Percentiles rank a stretch among this genome's conserved stretches.
phyloP scores from a whole-genome alignment of 352 stramenopile genomes.

The Pythium scleroteichum region DNA sequence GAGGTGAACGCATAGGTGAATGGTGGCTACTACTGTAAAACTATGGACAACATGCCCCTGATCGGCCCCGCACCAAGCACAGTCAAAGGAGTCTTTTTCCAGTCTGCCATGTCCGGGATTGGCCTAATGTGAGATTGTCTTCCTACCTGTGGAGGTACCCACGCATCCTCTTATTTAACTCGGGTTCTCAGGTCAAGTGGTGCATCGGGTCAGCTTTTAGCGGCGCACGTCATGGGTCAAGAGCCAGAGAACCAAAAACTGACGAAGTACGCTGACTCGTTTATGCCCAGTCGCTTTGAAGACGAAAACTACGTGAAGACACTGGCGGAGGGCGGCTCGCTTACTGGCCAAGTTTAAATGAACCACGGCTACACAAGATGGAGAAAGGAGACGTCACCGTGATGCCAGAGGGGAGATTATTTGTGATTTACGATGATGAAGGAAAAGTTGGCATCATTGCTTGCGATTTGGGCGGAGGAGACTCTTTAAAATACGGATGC shows the following conservation, averaged over 20 bases:
- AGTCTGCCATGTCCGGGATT: slow-evolving; percentile 73
- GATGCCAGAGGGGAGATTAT: neutral
- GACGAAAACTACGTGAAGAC: slow-evolving; percentile 57
- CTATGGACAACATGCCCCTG: slow-evolving; percentile 69
- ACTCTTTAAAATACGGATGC: slow-evolving; percentile 83
- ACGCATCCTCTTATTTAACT: neutral
- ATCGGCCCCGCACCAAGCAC: slow-evolving; percentile 64
- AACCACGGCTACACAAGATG: neutral
- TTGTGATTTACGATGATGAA: slow-evolving; percentile 20
- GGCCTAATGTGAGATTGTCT: slow-evolving; percentile 54
- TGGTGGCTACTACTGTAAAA: slow-evolving; percentile 83
- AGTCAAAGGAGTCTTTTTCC: slow-evolving; percentile 61
- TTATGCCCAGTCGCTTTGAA: slow-evolving; percentile 68
- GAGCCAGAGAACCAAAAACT: slow-evolving; percentile 43
- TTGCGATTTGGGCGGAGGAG: slow-evolving; percentile 57
- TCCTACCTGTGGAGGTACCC: neutral
- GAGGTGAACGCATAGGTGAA: slow-evolving; percentile 38
- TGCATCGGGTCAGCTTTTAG: slow-evolving; percentile 66
- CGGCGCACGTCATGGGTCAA: slow-evolving; percentile 61
- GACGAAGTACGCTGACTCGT: slow-evolving; percentile 48
- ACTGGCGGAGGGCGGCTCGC: slow-evolving; percentile 44
- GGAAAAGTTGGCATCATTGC: slow-evolving; percentile 84
- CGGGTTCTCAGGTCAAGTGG: slow-evolving; percentile 61
- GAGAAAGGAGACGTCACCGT: neutral
- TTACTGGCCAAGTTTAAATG: slow-evolving; percentile 59